Evolutionary conservation across 2,329 filamentous ascomycete species (phyloP).

Genomic region (Exophiala viscosa): DNA sequence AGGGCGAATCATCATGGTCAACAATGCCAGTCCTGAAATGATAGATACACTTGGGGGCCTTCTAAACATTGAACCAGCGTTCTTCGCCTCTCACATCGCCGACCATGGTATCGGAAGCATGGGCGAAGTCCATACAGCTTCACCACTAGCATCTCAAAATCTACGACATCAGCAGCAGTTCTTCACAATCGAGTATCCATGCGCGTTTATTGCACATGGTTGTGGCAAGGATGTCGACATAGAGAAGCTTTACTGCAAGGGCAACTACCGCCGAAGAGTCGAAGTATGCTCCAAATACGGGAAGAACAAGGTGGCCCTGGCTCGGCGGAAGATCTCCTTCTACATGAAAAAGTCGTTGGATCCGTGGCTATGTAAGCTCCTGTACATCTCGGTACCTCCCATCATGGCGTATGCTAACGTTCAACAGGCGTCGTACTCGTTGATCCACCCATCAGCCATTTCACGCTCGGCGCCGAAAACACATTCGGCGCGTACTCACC

Average conservation of each 20-base stretch:
- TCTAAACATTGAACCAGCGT: conserved; percentile 24
- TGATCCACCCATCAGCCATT: conserved; percentile 23
- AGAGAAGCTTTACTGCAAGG: conserved; percentile 25
- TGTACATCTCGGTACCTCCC: not conserved
- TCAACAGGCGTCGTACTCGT: conserved; percentile 20
- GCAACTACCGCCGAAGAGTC: conserved; percentile 24
- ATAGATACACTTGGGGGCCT: conserved; percentile 23
- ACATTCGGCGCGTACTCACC: conserved; percentile 16
- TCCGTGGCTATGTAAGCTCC: conserved; percentile 22
- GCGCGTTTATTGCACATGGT: conserved; percentile 17
- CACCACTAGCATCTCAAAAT: conserved; percentile 22
- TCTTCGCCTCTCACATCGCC: conserved; percentile 23
- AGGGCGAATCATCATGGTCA: conserved; percentile 25
- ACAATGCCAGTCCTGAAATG: conserved; percentile 24
- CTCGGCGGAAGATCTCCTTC: conserved; percentile 26
- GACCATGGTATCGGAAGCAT: conserved; percentile 13
- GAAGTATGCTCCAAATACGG: conserved; percentile 23
- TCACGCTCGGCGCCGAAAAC: conserved; percentile 18
- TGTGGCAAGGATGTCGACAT: conserved; percentile 26
- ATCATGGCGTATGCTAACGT: conserved; percentile 1
- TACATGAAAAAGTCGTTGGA: conserved; percentile 24
- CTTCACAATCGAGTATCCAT: conserved; percentile 25
- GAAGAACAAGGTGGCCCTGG: conserved; percentile 23
- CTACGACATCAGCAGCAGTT: conserved; percentile 20
- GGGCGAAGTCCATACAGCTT: conserved; percentile 16